phyloP scores from a whole-genome alignment of 441 rosid species.

The Populus hybrid region DNA sequence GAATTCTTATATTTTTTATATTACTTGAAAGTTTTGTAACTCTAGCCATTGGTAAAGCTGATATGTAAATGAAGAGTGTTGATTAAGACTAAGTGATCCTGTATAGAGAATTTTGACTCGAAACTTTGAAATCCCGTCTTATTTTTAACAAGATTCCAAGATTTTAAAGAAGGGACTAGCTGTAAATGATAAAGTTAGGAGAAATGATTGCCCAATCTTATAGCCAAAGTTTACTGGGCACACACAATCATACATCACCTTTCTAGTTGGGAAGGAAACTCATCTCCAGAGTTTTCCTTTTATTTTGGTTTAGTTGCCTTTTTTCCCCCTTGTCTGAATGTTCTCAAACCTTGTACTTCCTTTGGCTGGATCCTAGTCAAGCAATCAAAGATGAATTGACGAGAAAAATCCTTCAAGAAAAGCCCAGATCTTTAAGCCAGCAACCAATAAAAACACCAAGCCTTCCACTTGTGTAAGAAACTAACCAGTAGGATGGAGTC shows the following conservation, averaged over 20 bases:
- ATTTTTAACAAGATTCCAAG: background rate
- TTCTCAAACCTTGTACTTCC: background rate
- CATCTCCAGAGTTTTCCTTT: no score
- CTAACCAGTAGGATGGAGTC: background rate
- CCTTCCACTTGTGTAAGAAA: background rate
- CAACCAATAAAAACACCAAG: background rate
- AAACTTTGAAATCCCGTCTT: background rate
- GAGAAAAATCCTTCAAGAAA: background rate
- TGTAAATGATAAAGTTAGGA: background rate
- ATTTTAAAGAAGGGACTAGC: background rate
- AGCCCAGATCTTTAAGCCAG: background rate
- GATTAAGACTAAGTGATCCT: background rate
- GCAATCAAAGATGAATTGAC: background rate
- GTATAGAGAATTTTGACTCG: background rate
- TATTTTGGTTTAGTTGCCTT: no score
- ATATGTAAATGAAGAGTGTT: background rate
- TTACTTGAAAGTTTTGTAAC: slow-evolving; percentile 25
- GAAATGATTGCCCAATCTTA: background rate
- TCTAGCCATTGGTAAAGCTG: background rate
- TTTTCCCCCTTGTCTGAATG: no score
- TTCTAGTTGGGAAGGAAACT: background rate
- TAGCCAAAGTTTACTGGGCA: background rate
- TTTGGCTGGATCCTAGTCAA: background rate
- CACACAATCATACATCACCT: background rate
- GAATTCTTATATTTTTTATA: slow-evolving; percentile 13